Percentiles rank a stretch among this genome's conserved stretches.
These are phyloP conservation scores for Bidens hawaiensis DNA, from an alignment of 140 eudicot genomes.

Conservation along the genomic window DNA sequence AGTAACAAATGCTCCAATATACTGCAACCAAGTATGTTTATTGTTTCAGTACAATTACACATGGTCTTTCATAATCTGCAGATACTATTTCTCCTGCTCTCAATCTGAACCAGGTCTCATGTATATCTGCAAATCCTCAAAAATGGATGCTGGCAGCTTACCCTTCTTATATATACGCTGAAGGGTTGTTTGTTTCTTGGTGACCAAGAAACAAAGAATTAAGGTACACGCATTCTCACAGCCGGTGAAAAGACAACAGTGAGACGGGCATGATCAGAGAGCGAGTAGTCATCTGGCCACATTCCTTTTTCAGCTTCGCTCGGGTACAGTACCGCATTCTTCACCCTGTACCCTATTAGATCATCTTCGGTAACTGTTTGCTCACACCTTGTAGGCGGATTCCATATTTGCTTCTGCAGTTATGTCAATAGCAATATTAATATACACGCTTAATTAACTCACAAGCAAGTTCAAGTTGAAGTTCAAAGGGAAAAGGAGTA, in stretches of 20 bases:
- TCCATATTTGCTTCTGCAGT: constrained; percentile 82
- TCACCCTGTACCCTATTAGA: constrained; percentile 66
- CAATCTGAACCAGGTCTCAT: background rate
- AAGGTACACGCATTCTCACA: constrained; percentile 35
- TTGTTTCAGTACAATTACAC: background rate
- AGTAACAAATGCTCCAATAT: too few relatives aligned
- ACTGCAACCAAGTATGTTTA: too few relatives aligned
- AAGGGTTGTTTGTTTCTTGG: background rate
- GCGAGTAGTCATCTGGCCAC: constrained; percentile 86
- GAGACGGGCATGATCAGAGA: constrained; percentile 89
- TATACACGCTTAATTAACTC: background rate
- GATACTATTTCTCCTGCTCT: background rate
- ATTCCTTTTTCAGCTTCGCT: constrained; percentile 75
- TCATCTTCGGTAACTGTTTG: constrained; percentile 27
- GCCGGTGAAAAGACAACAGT: constrained; percentile 73
- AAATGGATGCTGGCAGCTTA: background rate
- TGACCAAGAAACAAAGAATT: constrained; percentile 11
- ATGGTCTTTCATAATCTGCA: background rate
- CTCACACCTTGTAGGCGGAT: constrained; percentile 36
- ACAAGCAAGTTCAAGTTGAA: constrained; percentile 9
- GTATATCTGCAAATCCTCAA: background rate
- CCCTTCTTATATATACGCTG: background rate
- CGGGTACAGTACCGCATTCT: constrained; percentile 77
- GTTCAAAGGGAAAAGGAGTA: background rate
- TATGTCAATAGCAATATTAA: background rate